These are phyloP conservation scores for Retiboletus flavoniger DNA, from an alignment of 1,284 basidiomycete genomes.

Conservation along the genomic window DNA sequence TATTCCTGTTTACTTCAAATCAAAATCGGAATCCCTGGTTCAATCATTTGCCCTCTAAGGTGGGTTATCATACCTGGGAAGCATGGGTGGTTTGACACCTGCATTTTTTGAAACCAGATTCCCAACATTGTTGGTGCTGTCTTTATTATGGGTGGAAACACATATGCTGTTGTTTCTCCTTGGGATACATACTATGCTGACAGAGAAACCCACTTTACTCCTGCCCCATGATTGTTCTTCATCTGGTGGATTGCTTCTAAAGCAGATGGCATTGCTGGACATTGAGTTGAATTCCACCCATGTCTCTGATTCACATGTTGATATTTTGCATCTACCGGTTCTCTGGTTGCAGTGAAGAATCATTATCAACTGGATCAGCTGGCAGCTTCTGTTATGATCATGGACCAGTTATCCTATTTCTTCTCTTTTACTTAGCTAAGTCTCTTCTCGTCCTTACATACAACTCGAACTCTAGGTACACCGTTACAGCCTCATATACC, in stretches of 20 bases:
- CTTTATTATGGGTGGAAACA: slow-evolving; percentile 80
- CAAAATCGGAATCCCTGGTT: slow-evolving; percentile 30
- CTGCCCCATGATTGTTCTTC: slow-evolving; percentile 83
- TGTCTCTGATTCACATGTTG: slow-evolving; percentile 82
- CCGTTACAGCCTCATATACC: too few relatives aligned
- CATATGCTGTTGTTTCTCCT: slow-evolving; percentile 79
- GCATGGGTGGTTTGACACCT: slow-evolving; percentile 5
- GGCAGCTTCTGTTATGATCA: too few relatives aligned
- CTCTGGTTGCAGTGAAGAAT: slow-evolving; percentile 72
- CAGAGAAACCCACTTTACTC: slow-evolving; percentile 89
- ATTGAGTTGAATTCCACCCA: slow-evolving; percentile 27
- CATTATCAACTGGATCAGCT: slow-evolving; percentile 83
- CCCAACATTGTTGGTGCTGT: slow-evolving; percentile 78
- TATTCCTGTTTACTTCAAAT: slow-evolving; percentile 22
- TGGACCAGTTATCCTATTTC: too few relatives aligned
- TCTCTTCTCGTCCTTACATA: too few relatives aligned
- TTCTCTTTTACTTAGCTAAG: too few relatives aligned
- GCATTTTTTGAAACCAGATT: slow-evolving; percentile 43
- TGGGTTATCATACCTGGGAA: slow-evolving; percentile 4
- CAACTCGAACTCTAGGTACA: too few relatives aligned
- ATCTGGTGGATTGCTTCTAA: slow-evolving; percentile 57
- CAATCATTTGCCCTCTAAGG: slow-evolving; percentile 30
- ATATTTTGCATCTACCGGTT: slow-evolving; percentile 90
- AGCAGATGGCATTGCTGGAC: background rate
- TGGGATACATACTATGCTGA: slow-evolving; percentile 63